These are phyloP conservation scores for Debaryomyces maramus DNA, from an alignment of 805 yeast species.

Conservation along the genomic window DNA sequence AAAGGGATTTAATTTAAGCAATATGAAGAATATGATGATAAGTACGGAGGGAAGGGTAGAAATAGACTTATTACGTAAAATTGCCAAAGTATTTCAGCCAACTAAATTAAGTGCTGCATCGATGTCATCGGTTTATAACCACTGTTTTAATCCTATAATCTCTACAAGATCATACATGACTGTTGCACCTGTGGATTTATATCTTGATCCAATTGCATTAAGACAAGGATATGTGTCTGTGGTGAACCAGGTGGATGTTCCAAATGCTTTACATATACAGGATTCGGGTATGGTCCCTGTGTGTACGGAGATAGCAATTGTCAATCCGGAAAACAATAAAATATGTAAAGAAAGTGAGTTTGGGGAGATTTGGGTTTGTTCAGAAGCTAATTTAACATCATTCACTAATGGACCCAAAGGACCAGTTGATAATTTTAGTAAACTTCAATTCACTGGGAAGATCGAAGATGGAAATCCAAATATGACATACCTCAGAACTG, in stretches of 20 bases:
- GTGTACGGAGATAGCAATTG: slow-evolving; percentile 90
- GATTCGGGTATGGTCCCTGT: slow-evolving; percentile 97
- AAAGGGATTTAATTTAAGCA: slow-evolving; percentile 58
- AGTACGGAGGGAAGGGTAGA: slow-evolving; percentile 77
- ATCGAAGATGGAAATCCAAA: slow-evolving; percentile 61
- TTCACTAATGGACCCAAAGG: slow-evolving; percentile 57
- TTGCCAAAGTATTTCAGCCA: slow-evolving; percentile 61
- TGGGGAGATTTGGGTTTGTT: slow-evolving; percentile 96
- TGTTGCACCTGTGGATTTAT: slow-evolving; percentile 83
- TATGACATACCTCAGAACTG: slow-evolving; percentile 76
- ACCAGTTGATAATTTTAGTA: slow-evolving; percentile 50
- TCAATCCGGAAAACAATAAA: slow-evolving; percentile 84
- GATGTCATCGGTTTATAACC: slow-evolving; percentile 75
- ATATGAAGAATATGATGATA: slow-evolving; percentile 79
- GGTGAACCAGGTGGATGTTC: slow-evolving; percentile 70
- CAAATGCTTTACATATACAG: slow-evolving; percentile 73
- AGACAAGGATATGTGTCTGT: slow-evolving; percentile 85
- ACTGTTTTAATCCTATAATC: slow-evolving; percentile 78
- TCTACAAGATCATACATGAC: slow-evolving; percentile 85
- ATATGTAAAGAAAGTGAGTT: slow-evolving; percentile 86
- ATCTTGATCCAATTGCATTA: slow-evolving; percentile 82
- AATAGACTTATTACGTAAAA: slow-evolving; percentile 52
- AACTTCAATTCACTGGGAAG: slow-evolving; percentile 57
- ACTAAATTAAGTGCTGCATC: slow-evolving; percentile 68
- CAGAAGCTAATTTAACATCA: slow-evolving; percentile 74